These are phyloP conservation scores for Myxozyma geophila DNA, from an alignment of 805 yeast species.

Conservation along the genomic window DNA sequence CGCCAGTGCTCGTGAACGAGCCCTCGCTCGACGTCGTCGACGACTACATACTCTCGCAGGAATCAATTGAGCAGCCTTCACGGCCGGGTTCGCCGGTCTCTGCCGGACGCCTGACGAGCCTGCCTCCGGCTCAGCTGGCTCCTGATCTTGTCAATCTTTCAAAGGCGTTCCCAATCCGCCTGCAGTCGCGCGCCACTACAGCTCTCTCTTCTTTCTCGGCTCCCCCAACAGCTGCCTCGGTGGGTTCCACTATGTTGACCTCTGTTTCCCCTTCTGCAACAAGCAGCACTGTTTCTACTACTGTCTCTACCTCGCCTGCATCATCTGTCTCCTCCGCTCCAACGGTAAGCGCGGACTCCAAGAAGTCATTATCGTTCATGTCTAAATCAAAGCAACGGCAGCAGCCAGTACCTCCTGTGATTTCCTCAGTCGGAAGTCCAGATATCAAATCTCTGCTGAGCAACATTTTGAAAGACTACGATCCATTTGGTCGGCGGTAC, in stretches of 20 bases:
- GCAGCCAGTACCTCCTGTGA: not conserved
- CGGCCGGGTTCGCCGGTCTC: slow-evolving; percentile 7
- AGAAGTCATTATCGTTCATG: not conserved
- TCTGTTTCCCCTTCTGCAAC: slow-evolving; percentile 19
- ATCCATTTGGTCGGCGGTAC: slow-evolving; percentile 25
- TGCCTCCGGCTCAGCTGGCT: slow-evolving; percentile 10
- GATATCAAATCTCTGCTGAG: slow-evolving; percentile 32
- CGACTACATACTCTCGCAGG: slow-evolving; percentile 33
- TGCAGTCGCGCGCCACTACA: slow-evolving; percentile 40
- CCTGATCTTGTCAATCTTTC: slow-evolving; percentile 30
- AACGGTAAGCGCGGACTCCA: slow-evolving; percentile 4
- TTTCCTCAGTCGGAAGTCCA: slow-evolving; percentile 13
- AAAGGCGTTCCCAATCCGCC: slow-evolving; percentile 31
- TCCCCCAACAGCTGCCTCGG: slow-evolving; percentile 10
- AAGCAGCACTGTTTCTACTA: slow-evolving; percentile 12
- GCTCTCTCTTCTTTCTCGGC: slow-evolving; percentile 36
- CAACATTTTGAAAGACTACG: slow-evolving; percentile 24
- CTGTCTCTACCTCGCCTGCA: slow-evolving; percentile 24
- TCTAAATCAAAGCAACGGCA: not conserved
- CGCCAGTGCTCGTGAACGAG: slow-evolving; percentile 22
- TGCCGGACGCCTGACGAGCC: not conserved
- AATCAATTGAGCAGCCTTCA: slow-evolving; percentile 14
- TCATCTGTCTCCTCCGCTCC: slow-evolving; percentile 25
- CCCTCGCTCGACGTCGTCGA: slow-evolving; percentile 25
- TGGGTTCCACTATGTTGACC: slow-evolving; percentile 14